Evolutionary conservation across 306 rosid species (phyloP).

Genomic region (Lotus japonicus): DNA sequence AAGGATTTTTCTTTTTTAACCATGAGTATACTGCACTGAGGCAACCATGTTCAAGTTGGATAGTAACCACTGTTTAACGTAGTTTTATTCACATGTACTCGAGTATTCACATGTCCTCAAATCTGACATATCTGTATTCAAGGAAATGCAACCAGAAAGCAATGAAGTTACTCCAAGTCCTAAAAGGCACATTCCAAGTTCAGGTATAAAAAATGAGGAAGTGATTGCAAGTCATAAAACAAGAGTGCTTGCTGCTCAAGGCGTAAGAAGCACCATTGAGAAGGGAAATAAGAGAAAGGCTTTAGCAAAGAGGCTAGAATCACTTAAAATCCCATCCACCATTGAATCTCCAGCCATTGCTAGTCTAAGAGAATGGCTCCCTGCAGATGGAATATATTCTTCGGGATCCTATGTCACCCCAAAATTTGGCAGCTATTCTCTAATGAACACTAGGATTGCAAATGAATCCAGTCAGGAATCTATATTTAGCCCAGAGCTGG

Average conservation of each 20-base stretch:
- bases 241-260: not conserved
- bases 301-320: constrained; percentile 34
- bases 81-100: too few species aligned
- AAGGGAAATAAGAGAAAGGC: constrained; percentile 38
- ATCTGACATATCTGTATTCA: too few species aligned
- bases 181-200: not conserved
- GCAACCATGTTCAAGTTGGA: too few species aligned
- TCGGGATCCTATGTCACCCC: constrained; percentile 45
- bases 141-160: too few species aligned
- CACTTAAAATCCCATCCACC: constrained; percentile 33
- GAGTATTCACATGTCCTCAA: too few species aligned
- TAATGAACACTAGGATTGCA: constrained; percentile 13
- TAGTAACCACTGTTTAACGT: too few species aligned
- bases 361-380: constrained; percentile 36
- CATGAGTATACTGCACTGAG: too few species aligned
- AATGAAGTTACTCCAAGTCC: too few species aligned
- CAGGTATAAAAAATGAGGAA: not conserved
- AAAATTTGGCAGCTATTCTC: constrained; percentile 38
- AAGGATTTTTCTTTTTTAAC: too few species aligned
- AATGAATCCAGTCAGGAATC: constrained; percentile 21
- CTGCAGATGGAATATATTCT: constrained; percentile 31
- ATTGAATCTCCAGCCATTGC: constrained; percentile 31
- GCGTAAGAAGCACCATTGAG: not conserved
- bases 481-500: constrained; percentile 44
- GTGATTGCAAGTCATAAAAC: constrained; percentile 14